phyloP scores from a whole-genome alignment of 2,329 filamentous ascomycete genomes.

The Neodidymelliopsis sp. region DNA sequence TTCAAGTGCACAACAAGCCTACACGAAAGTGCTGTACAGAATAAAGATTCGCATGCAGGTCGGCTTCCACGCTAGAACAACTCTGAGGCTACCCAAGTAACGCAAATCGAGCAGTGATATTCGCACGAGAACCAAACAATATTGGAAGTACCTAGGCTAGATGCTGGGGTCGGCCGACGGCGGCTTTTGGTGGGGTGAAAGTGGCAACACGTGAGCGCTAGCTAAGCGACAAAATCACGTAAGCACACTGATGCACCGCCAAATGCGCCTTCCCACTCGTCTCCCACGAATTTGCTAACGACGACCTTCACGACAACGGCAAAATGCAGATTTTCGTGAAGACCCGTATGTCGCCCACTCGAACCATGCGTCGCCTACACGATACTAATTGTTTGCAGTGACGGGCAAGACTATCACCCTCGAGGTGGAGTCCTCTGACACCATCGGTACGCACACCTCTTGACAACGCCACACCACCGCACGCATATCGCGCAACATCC shows the following conservation, averaged over 20 bases:
- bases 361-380: neutral
- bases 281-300: neutral
- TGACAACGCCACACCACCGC: conserved; percentile 21
- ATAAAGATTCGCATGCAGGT: too few species aligned
- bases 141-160: too few species aligned
- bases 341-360: conserved; percentile 69
- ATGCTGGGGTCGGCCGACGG: neutral
- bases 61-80: too few species aligned
- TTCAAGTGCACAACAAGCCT: neutral
- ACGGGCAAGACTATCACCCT: conserved; percentile 99
- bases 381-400: conserved; percentile 30
- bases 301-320: conserved; percentile 6
- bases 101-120: too few species aligned
- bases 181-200: conserved; percentile 1
- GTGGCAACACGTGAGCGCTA: conserved; percentile 5
- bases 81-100: too few species aligned
- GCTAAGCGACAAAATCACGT: conserved; percentile 24
- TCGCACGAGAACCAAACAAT: too few species aligned
- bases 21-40: neutral
- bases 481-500: conserved; percentile 22
- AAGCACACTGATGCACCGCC: too few species aligned
- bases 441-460: conserved; percentile 66
- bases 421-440: conserved; percentile 98
- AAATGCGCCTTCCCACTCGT: neutral
- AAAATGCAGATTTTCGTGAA: conserved; percentile 81